Conservation (phyloP, 2,329 filamentous ascomycete genomes). For the Trichoderma sp. region DNA sequence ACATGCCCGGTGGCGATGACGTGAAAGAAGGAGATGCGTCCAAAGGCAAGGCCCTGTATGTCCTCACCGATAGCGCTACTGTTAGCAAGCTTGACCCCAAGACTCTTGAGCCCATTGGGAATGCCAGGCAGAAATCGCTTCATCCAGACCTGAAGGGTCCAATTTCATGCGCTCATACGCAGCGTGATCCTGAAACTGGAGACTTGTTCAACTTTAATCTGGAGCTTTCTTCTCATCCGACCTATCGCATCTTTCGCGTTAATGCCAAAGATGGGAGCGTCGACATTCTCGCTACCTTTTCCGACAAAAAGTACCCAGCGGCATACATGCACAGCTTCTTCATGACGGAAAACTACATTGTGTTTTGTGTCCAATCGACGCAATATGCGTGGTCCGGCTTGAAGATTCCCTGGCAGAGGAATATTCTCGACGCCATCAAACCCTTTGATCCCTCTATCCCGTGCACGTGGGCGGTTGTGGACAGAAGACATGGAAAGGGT, state of each 20-base stretch:
- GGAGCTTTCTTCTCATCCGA: conserved; percentile 55
- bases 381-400: conserved; percentile 60
- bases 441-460: conserved; percentile 59
- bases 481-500: conserved; percentile 62
- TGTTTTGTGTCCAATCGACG: conserved; percentile 72
- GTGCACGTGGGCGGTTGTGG: conserved; percentile 73
- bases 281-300: conserved; percentile 69
- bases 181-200: conserved; percentile 69
- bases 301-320: conserved; percentile 48
- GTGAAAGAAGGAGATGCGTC: conserved; percentile 26
- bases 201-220: conserved; percentile 84
- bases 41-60: conserved; percentile 23
- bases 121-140: conserved; percentile 60
- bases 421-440: conserved; percentile 67
- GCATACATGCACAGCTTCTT: conserved; percentile 87
- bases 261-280: conserved; percentile 65
- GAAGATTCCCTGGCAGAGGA: conserved; percentile 63
- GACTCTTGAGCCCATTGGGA: conserved; percentile 71
- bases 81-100: conserved; percentile 66
- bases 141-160: conserved; percentile 70
- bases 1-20: conserved; percentile 56
- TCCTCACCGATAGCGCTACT: conserved; percentile 50
- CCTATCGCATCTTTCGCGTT: conserved; percentile 70
- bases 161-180: conserved; percentile 70
- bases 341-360: conserved; percentile 67